A percentile compares a stretch with the other conserved stretches of the same genome.
Conservation (phyloP, 495 filamentous ascomycete species). For the Podospora fimiseda region DNA sequence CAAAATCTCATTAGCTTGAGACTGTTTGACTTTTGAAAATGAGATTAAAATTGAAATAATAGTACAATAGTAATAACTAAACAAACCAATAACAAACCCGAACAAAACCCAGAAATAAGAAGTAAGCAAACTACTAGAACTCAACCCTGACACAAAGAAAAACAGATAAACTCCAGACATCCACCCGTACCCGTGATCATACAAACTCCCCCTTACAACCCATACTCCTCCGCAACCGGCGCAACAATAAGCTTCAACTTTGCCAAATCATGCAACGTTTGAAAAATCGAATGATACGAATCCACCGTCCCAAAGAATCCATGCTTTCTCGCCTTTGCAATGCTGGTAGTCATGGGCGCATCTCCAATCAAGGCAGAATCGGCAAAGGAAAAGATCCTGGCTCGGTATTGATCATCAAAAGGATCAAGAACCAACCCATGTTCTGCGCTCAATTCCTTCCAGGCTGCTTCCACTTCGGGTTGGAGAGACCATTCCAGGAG, state of each 20-base stretch:
- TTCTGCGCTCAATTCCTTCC: conserved; percentile 24
- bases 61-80: too few species aligned
- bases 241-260: conserved; percentile 16
- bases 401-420: conserved; percentile 13
- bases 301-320: conserved; percentile 21
- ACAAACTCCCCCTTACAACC: background rate
- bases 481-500: conserved; percentile 40
- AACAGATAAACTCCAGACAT: too few species aligned
- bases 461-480: conserved; percentile 40
- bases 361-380: conserved; percentile 19
- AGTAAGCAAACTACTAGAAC: too few species aligned
- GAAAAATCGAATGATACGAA: conserved; percentile 16
- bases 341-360: conserved; percentile 16
- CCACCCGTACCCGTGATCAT: too few species aligned
- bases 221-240: conserved; percentile 13
- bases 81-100: too few species aligned
- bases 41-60: too few species aligned
- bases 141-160: too few species aligned
- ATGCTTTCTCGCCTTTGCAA: conserved; percentile 15
- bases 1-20: too few species aligned
- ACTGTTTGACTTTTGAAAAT: too few species aligned
- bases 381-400: conserved; percentile 15
- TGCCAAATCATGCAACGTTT: conserved; percentile 13
- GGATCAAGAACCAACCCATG: conserved; percentile 14
- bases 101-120: too few species aligned